phyloP scores from a whole-genome alignment of 1,139 yeast genomes.

The Kazachstania sp. region DNA sequence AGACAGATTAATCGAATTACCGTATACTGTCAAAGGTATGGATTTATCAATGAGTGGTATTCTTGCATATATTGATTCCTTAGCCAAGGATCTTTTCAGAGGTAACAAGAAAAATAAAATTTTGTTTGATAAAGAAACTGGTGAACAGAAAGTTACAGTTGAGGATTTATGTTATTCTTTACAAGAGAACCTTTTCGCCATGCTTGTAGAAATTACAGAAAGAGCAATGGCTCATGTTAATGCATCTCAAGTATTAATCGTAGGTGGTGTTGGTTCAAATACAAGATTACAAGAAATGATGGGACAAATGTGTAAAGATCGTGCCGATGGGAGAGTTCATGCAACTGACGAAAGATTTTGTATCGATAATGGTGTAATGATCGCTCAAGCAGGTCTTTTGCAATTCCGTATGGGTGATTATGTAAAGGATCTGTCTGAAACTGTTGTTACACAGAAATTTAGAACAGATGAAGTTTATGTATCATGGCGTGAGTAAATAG shows the following conservation, averaged over 20 bases:
- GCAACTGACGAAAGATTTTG: constrained; percentile 97
- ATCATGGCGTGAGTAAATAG: constrained; percentile 60
- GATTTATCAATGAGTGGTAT: constrained; percentile 96
- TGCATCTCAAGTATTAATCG: constrained; percentile 80
- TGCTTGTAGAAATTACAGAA: constrained; percentile 96
- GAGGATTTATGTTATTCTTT: constrained; percentile 89
- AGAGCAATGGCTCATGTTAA: constrained; percentile 98
- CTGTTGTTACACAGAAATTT: constrained; percentile 88
- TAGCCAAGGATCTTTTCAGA: constrained; percentile 65
- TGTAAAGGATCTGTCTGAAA: constrained; percentile 48
- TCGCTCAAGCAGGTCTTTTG: constrained; percentile 93
- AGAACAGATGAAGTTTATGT: constrained; percentile 89
- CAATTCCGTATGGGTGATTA: constrained; percentile 74
- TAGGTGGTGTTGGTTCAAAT: constrained; percentile 97
- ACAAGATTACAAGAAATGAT: constrained; percentile 90
- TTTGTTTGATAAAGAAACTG: constrained; percentile 41
- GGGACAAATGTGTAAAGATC: constrained; percentile 82
- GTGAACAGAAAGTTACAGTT: constrained; percentile 49
- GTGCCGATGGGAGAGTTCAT: constrained; percentile 69
- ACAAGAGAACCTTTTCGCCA: constrained; percentile 86
- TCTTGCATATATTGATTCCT: constrained; percentile 68
- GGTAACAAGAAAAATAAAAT: constrained; percentile 44
- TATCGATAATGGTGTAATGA: constrained; percentile 97
- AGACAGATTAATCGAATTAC: constrained; percentile 62
- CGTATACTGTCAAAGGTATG: constrained; percentile 98